phyloP scores from a whole-genome alignment of 2,329 filamentous ascomycete species.

The Achaetomium macrosporum region DNA sequence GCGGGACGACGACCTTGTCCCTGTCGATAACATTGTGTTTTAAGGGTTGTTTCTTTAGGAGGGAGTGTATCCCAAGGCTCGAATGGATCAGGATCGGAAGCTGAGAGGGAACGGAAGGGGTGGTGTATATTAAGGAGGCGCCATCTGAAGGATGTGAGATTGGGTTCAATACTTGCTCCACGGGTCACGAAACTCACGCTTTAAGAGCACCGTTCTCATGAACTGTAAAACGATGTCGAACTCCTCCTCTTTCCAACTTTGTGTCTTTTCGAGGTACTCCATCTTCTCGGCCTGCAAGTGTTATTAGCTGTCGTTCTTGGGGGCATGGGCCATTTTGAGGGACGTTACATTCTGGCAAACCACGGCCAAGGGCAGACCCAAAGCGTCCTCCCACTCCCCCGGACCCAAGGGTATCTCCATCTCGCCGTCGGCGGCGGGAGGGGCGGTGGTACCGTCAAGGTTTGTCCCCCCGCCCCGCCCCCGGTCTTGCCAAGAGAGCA shows the following conservation, averaged over 20 bases:
- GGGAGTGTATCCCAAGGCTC: conserved; percentile 76
- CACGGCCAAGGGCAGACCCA: conserved; percentile 82
- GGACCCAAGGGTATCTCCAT: conserved; percentile 73
- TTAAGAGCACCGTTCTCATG: conserved; percentile 79
- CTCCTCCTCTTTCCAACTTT: conserved; percentile 91
- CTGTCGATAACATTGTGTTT: conserved; percentile 90
- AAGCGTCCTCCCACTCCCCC: conserved; percentile 86
- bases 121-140: conserved; percentile 78
- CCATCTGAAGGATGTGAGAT: conserved; percentile 52
- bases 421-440: conserved; percentile 58
- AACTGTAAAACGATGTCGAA: conserved; percentile 96
- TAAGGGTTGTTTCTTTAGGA: conserved; percentile 69
- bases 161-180: conserved; percentile 5
- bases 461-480: conserved; percentile 60
- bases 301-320: conserved; percentile 20
- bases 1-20: conserved; percentile 88
- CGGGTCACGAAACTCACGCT: conserved; percentile 52
- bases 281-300: conserved; percentile 72
- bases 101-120: conserved; percentile 68
- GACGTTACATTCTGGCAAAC: conserved; percentile 84
- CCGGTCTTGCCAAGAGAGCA: conserved; percentile 71
- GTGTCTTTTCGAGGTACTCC: conserved; percentile 80
- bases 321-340: neutral
- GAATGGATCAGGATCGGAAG: conserved; percentile 78
- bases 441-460: conserved; percentile 54